Evolutionary conservation across 2,329 filamentous ascomycete genomes (phyloP).

Genomic region (Camillea tinctor): DNA sequence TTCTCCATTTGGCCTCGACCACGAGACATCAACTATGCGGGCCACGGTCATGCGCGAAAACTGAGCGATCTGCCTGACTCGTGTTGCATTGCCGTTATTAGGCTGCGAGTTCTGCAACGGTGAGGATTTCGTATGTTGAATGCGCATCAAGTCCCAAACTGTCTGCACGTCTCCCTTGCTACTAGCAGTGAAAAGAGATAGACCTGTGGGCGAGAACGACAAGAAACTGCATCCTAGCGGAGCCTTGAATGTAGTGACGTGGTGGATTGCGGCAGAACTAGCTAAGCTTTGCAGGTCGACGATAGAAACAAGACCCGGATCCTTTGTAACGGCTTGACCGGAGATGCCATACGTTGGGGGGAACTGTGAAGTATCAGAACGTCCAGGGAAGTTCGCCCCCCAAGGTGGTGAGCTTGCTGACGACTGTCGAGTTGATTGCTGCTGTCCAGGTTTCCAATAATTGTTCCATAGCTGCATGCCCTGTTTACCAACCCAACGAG

Average conservation of each 20-base stretch:
- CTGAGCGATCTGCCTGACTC: slow-evolving; percentile 80
- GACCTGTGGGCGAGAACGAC: slow-evolving; percentile 72
- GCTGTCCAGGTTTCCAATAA: slow-evolving; percentile 66
- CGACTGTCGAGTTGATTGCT: slow-evolving; percentile 45
- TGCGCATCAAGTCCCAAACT: slow-evolving; percentile 74
- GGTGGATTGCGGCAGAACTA: slow-evolving; percentile 53
- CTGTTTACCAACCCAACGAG: slow-evolving; percentile 75
- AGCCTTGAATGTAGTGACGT: slow-evolving; percentile 68
- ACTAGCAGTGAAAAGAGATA: slow-evolving; percentile 75
- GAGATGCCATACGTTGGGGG: slow-evolving; percentile 71
- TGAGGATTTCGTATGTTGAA: slow-evolving; percentile 62
- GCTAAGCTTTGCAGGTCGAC: slow-evolving; percentile 65
- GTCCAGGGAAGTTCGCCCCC: slow-evolving; percentile 43
- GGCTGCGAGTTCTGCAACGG: slow-evolving; percentile 54
- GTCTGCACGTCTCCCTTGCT: slow-evolving; percentile 81
- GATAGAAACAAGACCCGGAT: slow-evolving; percentile 73
- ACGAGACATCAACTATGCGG: slow-evolving; percentile 84
- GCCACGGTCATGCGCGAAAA: slow-evolving; percentile 92
- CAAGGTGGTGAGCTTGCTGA: slow-evolving; percentile 46
- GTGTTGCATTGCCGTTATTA: slow-evolving; percentile 47
- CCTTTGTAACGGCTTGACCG: slow-evolving; percentile 57
- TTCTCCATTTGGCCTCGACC: slow-evolving; percentile 79
- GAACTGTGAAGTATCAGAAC: slow-evolving; percentile 56
- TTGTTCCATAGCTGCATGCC: slow-evolving; percentile 75
- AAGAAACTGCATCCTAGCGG: slow-evolving; percentile 77